Percentiles rank a stretch among this genome's conserved stretches.
Evolutionary conservation across 352 stramenopile genomes (phyloP).

Genomic region (Pythium dissotocum): DNA sequence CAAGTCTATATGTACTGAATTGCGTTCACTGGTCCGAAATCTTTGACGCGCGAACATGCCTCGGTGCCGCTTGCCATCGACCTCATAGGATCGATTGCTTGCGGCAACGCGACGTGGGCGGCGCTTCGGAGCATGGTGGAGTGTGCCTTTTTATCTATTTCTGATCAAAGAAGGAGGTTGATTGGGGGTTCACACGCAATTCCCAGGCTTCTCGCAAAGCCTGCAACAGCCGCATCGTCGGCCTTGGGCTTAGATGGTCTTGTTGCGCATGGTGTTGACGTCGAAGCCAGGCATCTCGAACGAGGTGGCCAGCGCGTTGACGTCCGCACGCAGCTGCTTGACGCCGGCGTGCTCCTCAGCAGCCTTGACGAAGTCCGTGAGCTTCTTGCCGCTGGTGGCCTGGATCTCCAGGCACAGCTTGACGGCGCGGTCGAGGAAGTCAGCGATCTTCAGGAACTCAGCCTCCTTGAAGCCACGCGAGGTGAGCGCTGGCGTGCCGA

Average conservation of each 20-base stretch:
- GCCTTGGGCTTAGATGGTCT: slow-evolving; percentile 53
- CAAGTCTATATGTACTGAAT: slow-evolving; percentile 5
- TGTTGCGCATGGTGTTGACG: slow-evolving; percentile 88
- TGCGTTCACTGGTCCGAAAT: slow-evolving; percentile 20
- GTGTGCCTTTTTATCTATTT: slow-evolving; percentile 22
- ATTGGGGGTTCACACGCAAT: slow-evolving; percentile 18
- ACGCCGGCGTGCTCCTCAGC: slow-evolving; percentile 84
- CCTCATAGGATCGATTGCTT: background rate
- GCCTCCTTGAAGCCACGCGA: slow-evolving; percentile 96
- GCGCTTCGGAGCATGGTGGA: slow-evolving; percentile 14
- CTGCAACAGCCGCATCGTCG: background rate
- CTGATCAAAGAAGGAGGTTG: background rate
- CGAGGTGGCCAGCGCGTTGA: slow-evolving; percentile 92
- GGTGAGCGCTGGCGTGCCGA: slow-evolving; percentile 96
- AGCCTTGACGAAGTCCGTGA: slow-evolving; percentile 93
- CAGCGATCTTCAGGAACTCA: slow-evolving; percentile 95
- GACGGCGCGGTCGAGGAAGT: slow-evolving; percentile 95
- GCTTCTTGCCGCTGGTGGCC: slow-evolving; percentile 87
- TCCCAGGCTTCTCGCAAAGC: background rate
- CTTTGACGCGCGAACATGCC: background rate
- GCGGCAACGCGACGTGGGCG: background rate
- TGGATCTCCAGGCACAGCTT: slow-evolving; percentile 95
- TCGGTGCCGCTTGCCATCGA: no score
- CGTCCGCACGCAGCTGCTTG: slow-evolving; percentile 89
- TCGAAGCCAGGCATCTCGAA: slow-evolving; percentile 98